Conservation (phyloP, 1,284 basidiomycete genomes). For the Austroboletus olivaceoglutinosus region DNA sequence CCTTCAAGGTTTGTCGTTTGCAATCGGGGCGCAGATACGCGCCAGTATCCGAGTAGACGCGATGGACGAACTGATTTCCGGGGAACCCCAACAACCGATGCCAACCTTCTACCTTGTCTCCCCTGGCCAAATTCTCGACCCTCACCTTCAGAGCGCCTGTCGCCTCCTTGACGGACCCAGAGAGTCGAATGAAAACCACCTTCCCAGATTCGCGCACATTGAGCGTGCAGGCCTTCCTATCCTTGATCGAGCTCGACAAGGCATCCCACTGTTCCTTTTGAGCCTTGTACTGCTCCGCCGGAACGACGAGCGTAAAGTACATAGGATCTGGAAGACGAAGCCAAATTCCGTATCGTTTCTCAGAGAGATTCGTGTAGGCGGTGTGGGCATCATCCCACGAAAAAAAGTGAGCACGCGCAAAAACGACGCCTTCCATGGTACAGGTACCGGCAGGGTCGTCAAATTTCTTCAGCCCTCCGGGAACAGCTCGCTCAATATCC, state of each 20-base stretch:
- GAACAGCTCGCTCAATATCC: constrained; percentile 22
- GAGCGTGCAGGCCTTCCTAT: constrained; percentile 30
- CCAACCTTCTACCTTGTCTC: constrained; percentile 49
- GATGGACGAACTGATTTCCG: constrained; percentile 36
- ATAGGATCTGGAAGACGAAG: constrained; percentile 44
- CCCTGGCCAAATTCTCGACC: constrained; percentile 51
- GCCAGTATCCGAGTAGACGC: constrained; percentile 36
- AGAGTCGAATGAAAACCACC: constrained; percentile 27
- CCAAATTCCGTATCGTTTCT: constrained; percentile 34
- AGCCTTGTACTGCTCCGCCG: constrained; percentile 47
- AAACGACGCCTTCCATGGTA: constrained; percentile 27
- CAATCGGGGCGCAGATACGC: constrained; percentile 45
- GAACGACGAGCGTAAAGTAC: constrained; percentile 46
- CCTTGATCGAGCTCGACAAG: constrained; percentile 36
- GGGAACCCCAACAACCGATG: constrained; percentile 39
- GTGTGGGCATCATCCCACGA: constrained; percentile 47
- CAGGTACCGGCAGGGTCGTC: constrained; percentile 20
- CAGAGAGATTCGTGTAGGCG: constrained; percentile 33
- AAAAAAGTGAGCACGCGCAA: constrained; percentile 41
- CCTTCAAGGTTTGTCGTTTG: constrained; percentile 39
- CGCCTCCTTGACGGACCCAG: constrained; percentile 43
- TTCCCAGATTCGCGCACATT: constrained; percentile 18
- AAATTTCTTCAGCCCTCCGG: constrained; percentile 14
- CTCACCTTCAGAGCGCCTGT: constrained; percentile 58
- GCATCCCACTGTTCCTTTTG: constrained; percentile 49